Percentiles rank a stretch among this genome's conserved stretches.
Evolutionary conservation across 768 basidiomycete genomes (phyloP).

Genomic region (Sporobolomyces pararoseus): DNA sequence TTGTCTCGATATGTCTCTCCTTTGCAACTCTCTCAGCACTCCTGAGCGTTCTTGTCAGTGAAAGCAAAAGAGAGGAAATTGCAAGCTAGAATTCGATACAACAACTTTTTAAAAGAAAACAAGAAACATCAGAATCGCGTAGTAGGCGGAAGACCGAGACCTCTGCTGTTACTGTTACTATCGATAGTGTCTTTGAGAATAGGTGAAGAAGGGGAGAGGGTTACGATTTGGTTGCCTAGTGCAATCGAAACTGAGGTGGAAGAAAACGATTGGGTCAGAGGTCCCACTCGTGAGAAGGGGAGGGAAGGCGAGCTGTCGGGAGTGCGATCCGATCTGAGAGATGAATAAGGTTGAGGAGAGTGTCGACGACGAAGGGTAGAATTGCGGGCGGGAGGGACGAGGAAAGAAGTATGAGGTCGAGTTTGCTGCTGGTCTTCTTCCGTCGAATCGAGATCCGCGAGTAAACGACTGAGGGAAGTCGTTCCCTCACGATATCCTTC

Average conservation of each 20-base stretch:
- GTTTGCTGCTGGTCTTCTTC: too few relatives aligned
- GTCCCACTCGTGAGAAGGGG: conserved; percentile 35
- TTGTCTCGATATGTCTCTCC: too few relatives aligned
- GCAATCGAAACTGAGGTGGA: conserved; percentile 2
- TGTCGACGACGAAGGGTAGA: not conserved
- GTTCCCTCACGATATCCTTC: conserved; percentile 9
- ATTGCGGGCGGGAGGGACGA: not conserved
- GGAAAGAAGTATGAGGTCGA: not conserved
- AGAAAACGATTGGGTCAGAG: conserved; percentile 3
- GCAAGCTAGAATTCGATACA: too few relatives aligned
- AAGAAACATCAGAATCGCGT: not conserved
- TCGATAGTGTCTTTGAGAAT: conserved; percentile 2
- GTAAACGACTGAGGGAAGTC: conserved; percentile 3
- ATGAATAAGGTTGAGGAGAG: not conserved
- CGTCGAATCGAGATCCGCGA: not conserved
- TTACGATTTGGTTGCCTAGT: conserved; percentile 25
- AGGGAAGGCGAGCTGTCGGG: not conserved
- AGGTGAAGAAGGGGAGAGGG: not conserved
- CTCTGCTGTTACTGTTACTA: not conserved
- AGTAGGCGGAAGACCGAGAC: not conserved
- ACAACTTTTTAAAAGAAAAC: not conserved
- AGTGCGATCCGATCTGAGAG: not conserved
- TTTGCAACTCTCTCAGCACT: too few relatives aligned
- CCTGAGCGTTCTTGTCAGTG: too few relatives aligned
- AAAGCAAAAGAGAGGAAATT: too few relatives aligned